phyloP scores from a whole-genome alignment of 148 eudicot species.

The Selenicereus undatus region DNA sequence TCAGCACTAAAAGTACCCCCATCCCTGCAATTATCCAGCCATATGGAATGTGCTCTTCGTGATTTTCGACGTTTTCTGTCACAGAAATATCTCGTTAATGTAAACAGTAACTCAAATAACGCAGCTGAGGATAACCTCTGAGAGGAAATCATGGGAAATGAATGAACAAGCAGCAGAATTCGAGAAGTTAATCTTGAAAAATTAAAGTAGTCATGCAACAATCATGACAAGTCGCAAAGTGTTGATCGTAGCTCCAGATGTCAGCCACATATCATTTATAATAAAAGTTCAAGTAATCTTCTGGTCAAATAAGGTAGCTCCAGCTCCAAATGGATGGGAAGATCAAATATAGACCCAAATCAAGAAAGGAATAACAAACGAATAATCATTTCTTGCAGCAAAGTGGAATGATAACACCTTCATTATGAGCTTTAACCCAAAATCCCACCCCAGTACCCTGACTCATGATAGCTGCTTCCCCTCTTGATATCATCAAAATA shows the following conservation, averaged over 20 bases:
- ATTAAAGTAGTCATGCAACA: not conserved
- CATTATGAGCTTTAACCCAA: no score
- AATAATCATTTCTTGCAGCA: no score
- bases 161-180: not conserved
- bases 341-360: no score
- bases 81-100: conserved; percentile 1
- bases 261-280: not conserved
- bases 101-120: not conserved
- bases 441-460: no score
- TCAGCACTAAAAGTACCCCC: conserved; percentile 54
- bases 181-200: not conserved
- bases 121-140: not conserved
- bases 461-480: no score
- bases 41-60: conserved; percentile 50
- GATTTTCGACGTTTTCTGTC: conserved; percentile 42
- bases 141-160: not conserved
- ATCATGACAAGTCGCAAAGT: not conserved
- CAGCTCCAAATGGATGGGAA: no score
- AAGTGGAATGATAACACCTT: no score
- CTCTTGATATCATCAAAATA: no score
- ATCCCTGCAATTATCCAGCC: conserved; percentile 81
- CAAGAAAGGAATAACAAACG: no score
- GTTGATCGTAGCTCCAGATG: not conserved
- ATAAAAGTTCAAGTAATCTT: not conserved
- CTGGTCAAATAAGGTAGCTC: no score